phyloP scores from a whole-genome alignment of 371 early-diverging fungal genomes.

The Mucor circinelloides region DNA sequence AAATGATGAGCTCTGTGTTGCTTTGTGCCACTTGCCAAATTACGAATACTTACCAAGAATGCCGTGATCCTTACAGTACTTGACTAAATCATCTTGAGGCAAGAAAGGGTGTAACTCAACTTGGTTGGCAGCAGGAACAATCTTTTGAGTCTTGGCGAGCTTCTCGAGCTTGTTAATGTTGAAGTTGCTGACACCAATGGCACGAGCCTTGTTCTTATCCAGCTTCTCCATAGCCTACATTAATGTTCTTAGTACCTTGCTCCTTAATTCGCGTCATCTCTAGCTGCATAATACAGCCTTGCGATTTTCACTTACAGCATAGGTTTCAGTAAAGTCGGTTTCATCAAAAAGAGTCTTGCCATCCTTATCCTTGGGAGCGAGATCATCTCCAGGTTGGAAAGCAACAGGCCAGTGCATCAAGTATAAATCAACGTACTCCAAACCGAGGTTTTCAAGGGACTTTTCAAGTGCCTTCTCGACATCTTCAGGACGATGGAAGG shows the following conservation, averaged over 20 bases:
- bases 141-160: constrained; percentile 37
- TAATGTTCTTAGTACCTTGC: neutral
- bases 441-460: constrained; percentile 58
- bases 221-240: constrained; percentile 73
- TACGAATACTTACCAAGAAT: constrained; percentile 25
- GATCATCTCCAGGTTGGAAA: constrained; percentile 27
- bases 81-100: constrained; percentile 47
- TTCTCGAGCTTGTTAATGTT: constrained; percentile 35
- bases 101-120: constrained; percentile 64
- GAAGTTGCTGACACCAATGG: constrained; percentile 46
- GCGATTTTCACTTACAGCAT: constrained; percentile 35
- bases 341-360: constrained; percentile 24
- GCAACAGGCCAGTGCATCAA: constrained; percentile 58
- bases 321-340: constrained; percentile 45
- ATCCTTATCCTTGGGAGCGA: constrained; percentile 36
- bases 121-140: constrained; percentile 55
- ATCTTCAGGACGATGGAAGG: constrained; percentile 50
- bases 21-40: neutral
- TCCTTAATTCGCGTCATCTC: neutral
- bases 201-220: constrained; percentile 51
- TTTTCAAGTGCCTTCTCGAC: constrained; percentile 47
- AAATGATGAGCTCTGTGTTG: neutral
- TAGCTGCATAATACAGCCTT: neutral
- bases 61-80: constrained; percentile 39
- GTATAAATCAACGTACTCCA: constrained; percentile 76